Percentiles rank a stretch among this genome's conserved stretches.
These are phyloP conservation scores for Colletotrichum lentis DNA, from an alignment of 2,329 filamentous ascomycete species.

Conservation along the genomic window DNA sequence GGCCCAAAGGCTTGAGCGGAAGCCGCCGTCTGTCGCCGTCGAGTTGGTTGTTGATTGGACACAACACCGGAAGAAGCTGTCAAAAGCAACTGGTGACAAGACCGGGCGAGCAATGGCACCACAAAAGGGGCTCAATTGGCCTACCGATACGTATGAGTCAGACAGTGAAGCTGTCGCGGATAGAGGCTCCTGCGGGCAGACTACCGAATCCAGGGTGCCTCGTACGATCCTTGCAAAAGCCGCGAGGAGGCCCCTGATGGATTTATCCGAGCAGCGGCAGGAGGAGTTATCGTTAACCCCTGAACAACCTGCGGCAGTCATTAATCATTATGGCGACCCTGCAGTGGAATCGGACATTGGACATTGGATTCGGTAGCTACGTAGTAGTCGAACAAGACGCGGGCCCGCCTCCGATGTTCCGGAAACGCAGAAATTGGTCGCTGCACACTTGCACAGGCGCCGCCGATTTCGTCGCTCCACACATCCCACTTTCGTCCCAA, in stretches of 20 bases:
- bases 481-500: conserved; percentile 37
- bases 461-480: conserved; percentile 38
- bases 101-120: not conserved
- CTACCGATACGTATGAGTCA: conserved; percentile 28
- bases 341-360: conserved; percentile 6
- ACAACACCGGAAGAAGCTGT: not conserved
- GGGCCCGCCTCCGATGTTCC: conserved; percentile 35
- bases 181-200: conserved; percentile 21
- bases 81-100: not conserved
- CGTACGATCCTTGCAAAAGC: conserved; percentile 1
- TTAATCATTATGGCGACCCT: conserved; percentile 6
- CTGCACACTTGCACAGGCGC: conserved; percentile 30
- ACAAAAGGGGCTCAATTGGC: not conserved
- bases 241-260: conserved; percentile 3
- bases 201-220: conserved; percentile 14
- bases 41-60: not conserved
- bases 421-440: conserved; percentile 33
- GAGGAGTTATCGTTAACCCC: not conserved
- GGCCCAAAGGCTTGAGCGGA: conserved; percentile 5
- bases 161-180: conserved; percentile 17
- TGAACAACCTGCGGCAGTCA: conserved; percentile 2
- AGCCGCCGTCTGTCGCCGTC: conserved; percentile 7
- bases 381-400: conserved; percentile 18
- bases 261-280: not conserved
- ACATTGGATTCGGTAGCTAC: too few relatives aligned